Evolutionary conservation across 306 rosid species (phyloP).

Genomic region (Quercus parvula): DNA sequence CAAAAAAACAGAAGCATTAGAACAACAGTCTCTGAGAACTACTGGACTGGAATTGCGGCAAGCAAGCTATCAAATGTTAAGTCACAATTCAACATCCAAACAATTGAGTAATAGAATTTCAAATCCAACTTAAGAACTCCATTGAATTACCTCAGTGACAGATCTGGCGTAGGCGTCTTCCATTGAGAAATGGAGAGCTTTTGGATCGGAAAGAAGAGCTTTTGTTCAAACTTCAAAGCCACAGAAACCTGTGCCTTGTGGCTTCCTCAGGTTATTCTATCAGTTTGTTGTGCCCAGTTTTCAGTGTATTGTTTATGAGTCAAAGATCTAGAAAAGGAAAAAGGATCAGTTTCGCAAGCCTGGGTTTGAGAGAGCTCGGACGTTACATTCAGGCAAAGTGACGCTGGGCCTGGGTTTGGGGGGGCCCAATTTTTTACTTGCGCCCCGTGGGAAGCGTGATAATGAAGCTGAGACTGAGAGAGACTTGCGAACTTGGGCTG

Average conservation of each 20-base stretch:
- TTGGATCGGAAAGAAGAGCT: conserved; percentile 33
- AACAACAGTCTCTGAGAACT: background rate
- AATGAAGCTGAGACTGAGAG: background rate
- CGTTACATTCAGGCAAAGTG: conserved; percentile 26
- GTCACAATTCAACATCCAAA: too few relatives aligned
- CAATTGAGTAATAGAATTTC: too few relatives aligned
- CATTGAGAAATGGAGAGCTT: conserved; percentile 38
- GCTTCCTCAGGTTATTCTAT: background rate
- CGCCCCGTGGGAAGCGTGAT: background rate
- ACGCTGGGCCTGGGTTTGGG: background rate
- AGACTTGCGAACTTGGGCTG: background rate
- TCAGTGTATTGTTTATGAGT: too few relatives aligned
- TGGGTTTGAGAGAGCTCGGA: background rate
- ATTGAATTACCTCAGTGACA: conserved; percentile 58
- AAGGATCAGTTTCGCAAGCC: background rate
- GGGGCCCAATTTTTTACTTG: background rate
- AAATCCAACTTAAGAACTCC: too few relatives aligned
- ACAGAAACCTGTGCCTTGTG: background rate
- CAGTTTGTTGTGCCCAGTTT: background rate
- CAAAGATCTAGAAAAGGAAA: background rate
- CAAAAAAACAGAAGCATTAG: background rate
- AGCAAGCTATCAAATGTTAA: too few relatives aligned
- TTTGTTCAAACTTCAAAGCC: conserved; percentile 1
- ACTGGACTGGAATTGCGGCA: background rate
- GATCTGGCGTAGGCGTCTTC: conserved; percentile 96